Evolutionary conservation across 2,329 filamentous ascomycete genomes (phyloP), one percentile per base, ranked within the genome.

Genomic region (Phaeosphaeriaceae sp.): DNA sequence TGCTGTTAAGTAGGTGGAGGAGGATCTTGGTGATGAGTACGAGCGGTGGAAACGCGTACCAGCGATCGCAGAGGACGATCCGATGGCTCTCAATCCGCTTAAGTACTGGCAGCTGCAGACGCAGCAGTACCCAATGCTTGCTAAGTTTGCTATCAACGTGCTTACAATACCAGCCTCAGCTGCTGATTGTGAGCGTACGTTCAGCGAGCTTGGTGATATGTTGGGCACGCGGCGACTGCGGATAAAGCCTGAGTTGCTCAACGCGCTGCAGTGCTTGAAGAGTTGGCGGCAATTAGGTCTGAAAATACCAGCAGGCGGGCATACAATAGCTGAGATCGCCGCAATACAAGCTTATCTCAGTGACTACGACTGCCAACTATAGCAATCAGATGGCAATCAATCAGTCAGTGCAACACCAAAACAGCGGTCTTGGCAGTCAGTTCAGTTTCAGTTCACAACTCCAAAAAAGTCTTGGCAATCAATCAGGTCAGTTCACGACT

Each of bases 261-360:
- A n/a, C 16, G 42, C 42, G 15, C 26, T 37, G 34, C 42, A 45
- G 34, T 37, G 32, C 33, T 38, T 45, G n/a, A 45, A 45, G 21
- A 30, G 42, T n/a, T 45, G 33, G 42, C 28, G 30, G 17, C 18
- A 23, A 12, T 28, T 45, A 28, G 33, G 18, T 4, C 16, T 45
- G 6, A 45, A 45, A 45, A 41, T 23, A 41, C 38, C 23, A 41
- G n/a, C 6, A 17, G 23, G 23, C 6, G 38, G 21, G n/a, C 38
- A 41, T 21, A 41, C 38, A 28, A 21, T 16, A 17, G 38, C 29
- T 6, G 26, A 41, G 11, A 29, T 41, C 4, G 38, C 15, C 12
- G 38, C 23, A 29, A 41, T 34, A 26, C 36, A 39, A n/a, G 17
- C 36, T 39, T 39, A 39, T 39, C 17, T 39, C 4, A 26, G 36